Percentiles rank a stretch among this genome's conserved stretches.
Conservation (phyloP, 352 stramenopile genomes). For the Phytophthora ohioensis region DNA sequence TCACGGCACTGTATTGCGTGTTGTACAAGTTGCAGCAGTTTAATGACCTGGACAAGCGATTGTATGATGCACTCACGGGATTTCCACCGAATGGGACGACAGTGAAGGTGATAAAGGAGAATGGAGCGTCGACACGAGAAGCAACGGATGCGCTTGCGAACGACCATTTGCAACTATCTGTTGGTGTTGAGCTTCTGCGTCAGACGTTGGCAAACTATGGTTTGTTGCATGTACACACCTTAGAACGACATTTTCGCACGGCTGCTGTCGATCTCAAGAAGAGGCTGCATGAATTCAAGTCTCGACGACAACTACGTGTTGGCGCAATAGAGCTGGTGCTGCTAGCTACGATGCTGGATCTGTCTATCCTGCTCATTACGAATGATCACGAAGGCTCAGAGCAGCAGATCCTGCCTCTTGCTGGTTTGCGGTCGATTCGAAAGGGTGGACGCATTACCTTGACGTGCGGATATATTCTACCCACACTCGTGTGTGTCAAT, state of each 20-base stretch:
- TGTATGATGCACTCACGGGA: conserved; percentile 65
- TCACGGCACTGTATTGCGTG: conserved; percentile 73
- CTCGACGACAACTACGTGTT: conserved; percentile 57
- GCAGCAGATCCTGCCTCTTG: conserved; percentile 67
- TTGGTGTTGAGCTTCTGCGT: conserved; percentile 61
- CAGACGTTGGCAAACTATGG: conserved; percentile 78
- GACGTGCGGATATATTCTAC: conserved; percentile 78
- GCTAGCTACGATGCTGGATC: conserved; percentile 79
- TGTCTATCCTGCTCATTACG: conserved; percentile 77
- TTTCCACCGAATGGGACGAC: conserved; percentile 22
- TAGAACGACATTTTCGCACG: conserved; percentile 66
- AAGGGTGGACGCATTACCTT: conserved; percentile 60
- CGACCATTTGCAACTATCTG: conserved; percentile 40
- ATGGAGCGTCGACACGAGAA: conserved; percentile 16
- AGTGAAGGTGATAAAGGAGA: conserved; percentile 3
- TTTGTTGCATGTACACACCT: conserved; percentile 64
- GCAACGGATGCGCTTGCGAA: conserved; percentile 33
- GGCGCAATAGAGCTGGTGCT: conserved; percentile 74
- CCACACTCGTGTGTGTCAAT: conserved; percentile 72
- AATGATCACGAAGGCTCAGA: conserved; percentile 83
- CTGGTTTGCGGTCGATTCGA: conserved; percentile 58
- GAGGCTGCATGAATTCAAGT: conserved; percentile 82
- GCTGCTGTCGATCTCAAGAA: conserved; percentile 78
- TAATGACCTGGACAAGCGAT: conserved; percentile 76
- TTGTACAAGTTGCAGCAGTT: conserved; percentile 70